Base-by-base conservation (phyloP, 2,329 filamentous ascomycete genomes). In the Conoideocrella luteorostrata region DNA sequence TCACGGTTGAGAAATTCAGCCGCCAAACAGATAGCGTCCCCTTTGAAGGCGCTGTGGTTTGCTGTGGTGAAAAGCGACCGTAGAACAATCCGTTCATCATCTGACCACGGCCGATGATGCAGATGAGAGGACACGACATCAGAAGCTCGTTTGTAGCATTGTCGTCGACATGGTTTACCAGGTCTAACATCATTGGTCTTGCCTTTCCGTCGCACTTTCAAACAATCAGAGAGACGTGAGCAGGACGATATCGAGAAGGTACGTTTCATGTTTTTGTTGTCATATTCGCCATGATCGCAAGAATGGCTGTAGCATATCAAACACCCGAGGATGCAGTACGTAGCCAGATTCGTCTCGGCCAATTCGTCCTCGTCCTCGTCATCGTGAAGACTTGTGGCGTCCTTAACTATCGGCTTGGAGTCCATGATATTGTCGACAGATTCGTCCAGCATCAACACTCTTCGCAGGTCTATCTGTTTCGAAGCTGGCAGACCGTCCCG, bases 221-320 rank as follows among this genome's bases (percentile, higher is more conserved):
- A 44, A 9, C 55, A 54, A 26, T 64, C 60, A 5, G 61, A 61
- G 9, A 64, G 54, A n/a, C 54, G 56, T 5, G 52, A 51, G 20
- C 52, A 53, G 3, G 60, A 58, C 5, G 58, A 54, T 32, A 78
- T 63, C 3, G 74, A 76, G 52, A 79, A 75, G 3, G 70, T 73
- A 26, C 72, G 68, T 52, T 77, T 74, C 47, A 75, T 56, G 36
- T 70, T 69, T 37, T 61, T 74, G 40, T 73, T 71, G 43, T 77
- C 72, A 41, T 78, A 79, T 43, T 79, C 76, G 36, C 77, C 77
- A 49, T 81, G 77, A 52, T 80, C 77, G 47, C 77, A 81, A 11
- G 76, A 78, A 55, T 80, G 72, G 40, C 74, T 74, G 52, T 70
- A 75, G 58, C 77, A 81, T 41, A 79, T 71, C n/a, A 78, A 59